phyloP scores from a whole-genome alignment of 495 filamentous ascomycete genomes.

The Sphaerosporella brunnea region DNA sequence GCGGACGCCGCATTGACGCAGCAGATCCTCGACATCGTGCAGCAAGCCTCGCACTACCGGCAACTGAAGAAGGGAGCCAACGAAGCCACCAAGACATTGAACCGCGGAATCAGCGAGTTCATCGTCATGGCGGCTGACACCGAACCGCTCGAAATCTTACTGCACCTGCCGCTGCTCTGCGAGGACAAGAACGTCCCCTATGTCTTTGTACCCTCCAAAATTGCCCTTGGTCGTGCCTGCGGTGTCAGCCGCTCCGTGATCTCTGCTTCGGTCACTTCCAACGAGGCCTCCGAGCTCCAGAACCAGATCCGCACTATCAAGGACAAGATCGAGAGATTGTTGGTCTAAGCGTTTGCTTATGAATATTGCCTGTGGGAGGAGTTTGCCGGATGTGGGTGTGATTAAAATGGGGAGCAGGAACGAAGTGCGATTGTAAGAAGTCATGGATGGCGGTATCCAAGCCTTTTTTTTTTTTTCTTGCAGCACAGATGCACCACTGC shows the following conservation, averaged over 20 bases:
- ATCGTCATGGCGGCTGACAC: constrained; percentile 80
- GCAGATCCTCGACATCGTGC: constrained; percentile 70
- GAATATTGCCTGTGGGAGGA: no score
- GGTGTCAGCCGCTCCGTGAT: constrained; percentile 82
- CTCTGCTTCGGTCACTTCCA: constrained; percentile 70
- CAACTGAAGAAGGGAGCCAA: constrained; percentile 79
- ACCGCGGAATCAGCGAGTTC: constrained; percentile 75
- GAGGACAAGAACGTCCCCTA: constrained; percentile 66
- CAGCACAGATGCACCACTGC: no score
- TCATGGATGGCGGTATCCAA: no score
- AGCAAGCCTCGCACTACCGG: constrained; percentile 67
- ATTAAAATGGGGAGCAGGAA: no score
- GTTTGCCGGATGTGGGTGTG: no score
- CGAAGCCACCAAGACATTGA: constrained; percentile 70
- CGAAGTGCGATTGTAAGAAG: no score
- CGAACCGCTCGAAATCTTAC: constrained; percentile 66
- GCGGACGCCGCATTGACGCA: constrained; percentile 65
- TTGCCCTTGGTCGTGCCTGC: constrained; percentile 63
- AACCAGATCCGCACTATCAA: constrained; percentile 69
- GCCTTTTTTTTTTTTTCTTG: no score
- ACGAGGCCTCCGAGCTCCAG: constrained; percentile 78
- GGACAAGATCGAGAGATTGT: constrained; percentile 89
- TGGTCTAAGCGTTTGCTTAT: constrained; percentile 47
- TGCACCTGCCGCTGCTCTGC: constrained; percentile 76
- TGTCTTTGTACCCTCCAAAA: constrained; percentile 49